Evolutionary conservation across 768 basidiomycete species (phyloP).

Genomic region (Chalciporus pseudorubinellus): DNA sequence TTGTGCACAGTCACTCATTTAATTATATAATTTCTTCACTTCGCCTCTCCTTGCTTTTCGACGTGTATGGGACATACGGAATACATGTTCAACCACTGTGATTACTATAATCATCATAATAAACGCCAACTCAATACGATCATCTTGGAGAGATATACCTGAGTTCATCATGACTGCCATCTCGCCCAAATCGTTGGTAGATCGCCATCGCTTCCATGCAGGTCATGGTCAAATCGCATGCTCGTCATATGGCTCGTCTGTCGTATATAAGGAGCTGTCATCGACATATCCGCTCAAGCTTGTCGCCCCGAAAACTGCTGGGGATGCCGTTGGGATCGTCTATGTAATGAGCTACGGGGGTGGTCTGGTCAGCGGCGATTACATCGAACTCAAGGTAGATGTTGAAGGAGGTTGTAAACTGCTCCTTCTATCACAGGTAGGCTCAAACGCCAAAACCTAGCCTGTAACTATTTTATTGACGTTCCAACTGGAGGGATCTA

Average conservation of each 20-base stretch:
- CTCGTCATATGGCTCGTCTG: conserved; percentile 49
- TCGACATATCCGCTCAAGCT: conserved; percentile 88
- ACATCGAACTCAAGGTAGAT: conserved; percentile 58
- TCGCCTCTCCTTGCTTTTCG: conserved; percentile 23
- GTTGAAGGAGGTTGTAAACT: conserved; percentile 58
- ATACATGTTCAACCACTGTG: conserved; percentile 31
- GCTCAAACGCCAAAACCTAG: conserved; percentile 1
- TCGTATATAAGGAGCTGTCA: conserved; percentile 69
- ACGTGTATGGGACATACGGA: conserved; percentile 39
- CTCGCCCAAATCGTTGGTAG: neutral
- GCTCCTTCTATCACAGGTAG: conserved; percentile 83
- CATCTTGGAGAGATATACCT: neutral
- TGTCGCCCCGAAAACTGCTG: conserved; percentile 61
- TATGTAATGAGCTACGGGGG: conserved; percentile 90
- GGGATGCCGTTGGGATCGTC: conserved; percentile 56
- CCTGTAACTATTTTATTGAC: neutral
- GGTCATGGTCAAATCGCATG: conserved; percentile 63
- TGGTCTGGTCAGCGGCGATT: conserved; percentile 86
- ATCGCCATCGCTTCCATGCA: conserved; percentile 13
- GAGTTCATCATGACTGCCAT: neutral
- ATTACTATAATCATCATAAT: conserved; percentile 24
- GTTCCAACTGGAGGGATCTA: conserved; percentile 62
- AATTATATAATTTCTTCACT: conserved; percentile 13
- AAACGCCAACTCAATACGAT: neutral
- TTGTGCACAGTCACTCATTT: conserved; percentile 25